Base-by-base conservation (phyloP, 2,329 filamentous ascomycete species). In the Phialemonium atrogriseum region DNA sequence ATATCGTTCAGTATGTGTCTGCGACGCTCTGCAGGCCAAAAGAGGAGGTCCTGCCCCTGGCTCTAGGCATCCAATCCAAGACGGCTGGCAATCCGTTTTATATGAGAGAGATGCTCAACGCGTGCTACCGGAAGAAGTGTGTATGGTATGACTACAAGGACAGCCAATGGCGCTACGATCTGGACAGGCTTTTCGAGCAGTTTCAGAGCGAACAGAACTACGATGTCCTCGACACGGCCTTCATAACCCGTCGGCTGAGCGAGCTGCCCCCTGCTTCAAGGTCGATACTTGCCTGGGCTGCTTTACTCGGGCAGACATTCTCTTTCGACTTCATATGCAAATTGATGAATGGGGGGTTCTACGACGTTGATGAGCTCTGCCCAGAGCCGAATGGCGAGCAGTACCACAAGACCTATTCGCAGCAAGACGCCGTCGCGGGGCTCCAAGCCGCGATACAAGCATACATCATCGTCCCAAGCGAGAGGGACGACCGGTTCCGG, bases 101-200 rank as follows among this genome's bases (percentile, higher is more conserved):
- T 48, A 83, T 94, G 54, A 73, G 85, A 34, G 85, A 94, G 57
- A 93, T 95, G 72, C 70, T 95, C 5, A 84, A 84, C 48, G 80
- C 82, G 4, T 93, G 85, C 51, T 80, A 94, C 52, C 77, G 84
- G 24, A 91, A 85, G 50, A 80, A 80, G 43, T 94, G 84, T 52
- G 82, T 95, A 30, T 94, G 80, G 73, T 95, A 94, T 55, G 86
- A 87, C 39, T 94, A 91, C 68, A 78, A 77, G 44, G 75, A 81
- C 41, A 84, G 78, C 27, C 70, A 73, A 27, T 96, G 89, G 89
- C 70, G 81, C 26, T 95, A 80, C 51, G 82, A 93, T 48, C 61
- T 95, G 9, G 87, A 95, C 54, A 77, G 73, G 41, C 75, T 95
- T 2, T 94, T 94, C 49, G 77, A 81, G 27, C 79, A 93, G 41